Evolutionary conservation across 306 rosid genomes (phyloP).

Genomic region (Ziziphus jujuba): DNA sequence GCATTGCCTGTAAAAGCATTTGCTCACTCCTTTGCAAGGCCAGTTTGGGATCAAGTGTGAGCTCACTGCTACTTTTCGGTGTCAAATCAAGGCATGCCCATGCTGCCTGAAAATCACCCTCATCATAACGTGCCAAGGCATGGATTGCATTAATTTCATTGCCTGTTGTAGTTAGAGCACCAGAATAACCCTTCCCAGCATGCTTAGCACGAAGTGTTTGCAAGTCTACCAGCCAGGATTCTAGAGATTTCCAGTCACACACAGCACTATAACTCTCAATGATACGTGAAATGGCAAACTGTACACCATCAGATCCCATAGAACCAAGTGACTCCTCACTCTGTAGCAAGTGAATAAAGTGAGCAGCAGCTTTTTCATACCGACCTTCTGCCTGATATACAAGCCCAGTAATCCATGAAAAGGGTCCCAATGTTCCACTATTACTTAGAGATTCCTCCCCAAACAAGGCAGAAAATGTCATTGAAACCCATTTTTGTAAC

Average conservation of each 20-base stretch:
- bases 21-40: slow-evolving; percentile 98
- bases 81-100: slow-evolving; percentile 96
- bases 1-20: slow-evolving; percentile 94
- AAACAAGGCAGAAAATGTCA: slow-evolving; percentile 60
- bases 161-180: slow-evolving; percentile 92
- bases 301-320: slow-evolving; percentile 92
- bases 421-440: slow-evolving; percentile 44
- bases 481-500: slow-evolving; percentile 74
- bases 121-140: slow-evolving; percentile 90
- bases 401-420: slow-evolving; percentile 87
- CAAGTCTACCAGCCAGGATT: slow-evolving; percentile 84
- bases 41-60: slow-evolving; percentile 87
- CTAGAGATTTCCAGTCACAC: slow-evolving; percentile 92
- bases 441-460: slow-evolving; percentile 61
- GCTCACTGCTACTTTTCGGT: slow-evolving; percentile 91
- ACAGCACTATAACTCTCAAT: slow-evolving; percentile 88
- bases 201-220: slow-evolving; percentile 92
- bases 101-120: slow-evolving; percentile 80
- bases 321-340: slow-evolving; percentile 72
- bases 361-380: slow-evolving; percentile 90
- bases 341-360: slow-evolving; percentile 77
- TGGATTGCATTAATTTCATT: slow-evolving; percentile 91
- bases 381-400: slow-evolving; percentile 84
- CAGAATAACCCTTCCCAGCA: slow-evolving; percentile 85
- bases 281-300: slow-evolving; percentile 80